Evolutionary conservation across 768 basidiomycete genomes (phyloP).

Genomic region (Lyophyllum atratum): DNA sequence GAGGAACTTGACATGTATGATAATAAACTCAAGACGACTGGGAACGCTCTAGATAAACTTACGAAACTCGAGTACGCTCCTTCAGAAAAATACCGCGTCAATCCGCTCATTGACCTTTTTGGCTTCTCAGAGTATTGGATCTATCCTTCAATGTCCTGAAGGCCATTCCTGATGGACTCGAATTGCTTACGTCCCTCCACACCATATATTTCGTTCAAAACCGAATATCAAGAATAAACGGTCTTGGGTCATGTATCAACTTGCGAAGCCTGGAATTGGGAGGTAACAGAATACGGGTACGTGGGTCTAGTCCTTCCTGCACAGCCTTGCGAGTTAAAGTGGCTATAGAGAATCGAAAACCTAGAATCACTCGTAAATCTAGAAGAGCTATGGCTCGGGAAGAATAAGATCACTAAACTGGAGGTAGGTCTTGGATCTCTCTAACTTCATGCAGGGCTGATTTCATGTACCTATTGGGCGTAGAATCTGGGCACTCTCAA

Average conservation of each 20-base stretch:
- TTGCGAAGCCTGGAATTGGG: slow-evolving; percentile 89
- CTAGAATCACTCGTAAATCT: slow-evolving; percentile 78
- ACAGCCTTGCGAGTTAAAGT: background rate
- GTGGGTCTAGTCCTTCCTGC: slow-evolving; percentile 24
- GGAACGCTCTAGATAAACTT: slow-evolving; percentile 61
- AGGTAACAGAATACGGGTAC: slow-evolving; percentile 87
- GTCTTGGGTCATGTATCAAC: slow-evolving; percentile 54
- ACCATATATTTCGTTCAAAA: slow-evolving; percentile 97
- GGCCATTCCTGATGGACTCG: slow-evolving; percentile 63
- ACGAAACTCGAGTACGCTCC: slow-evolving; percentile 55
- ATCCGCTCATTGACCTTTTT: background rate
- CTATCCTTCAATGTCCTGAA: slow-evolving; percentile 93
- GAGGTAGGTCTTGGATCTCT: slow-evolving; percentile 51
- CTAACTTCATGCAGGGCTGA: background rate
- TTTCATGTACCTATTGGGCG: background rate
- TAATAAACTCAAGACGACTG: slow-evolving; percentile 83
- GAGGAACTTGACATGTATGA: slow-evolving; percentile 96
- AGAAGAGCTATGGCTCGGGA: slow-evolving; percentile 95
- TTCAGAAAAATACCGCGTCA: background rate
- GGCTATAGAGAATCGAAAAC: slow-evolving; percentile 78
- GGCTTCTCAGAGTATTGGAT: slow-evolving; percentile 68
- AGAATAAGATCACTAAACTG: slow-evolving; percentile 92
- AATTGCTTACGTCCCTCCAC: slow-evolving; percentile 58
- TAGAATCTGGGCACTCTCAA: slow-evolving; percentile 74
- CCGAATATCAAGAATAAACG: slow-evolving; percentile 79